A percentile compares a stretch with the other conserved stretches of the same genome.
These are phyloP conservation scores for Paraglomus brasilianum DNA, from an alignment of 192 early-diverging fungal genomes.

Conservation along the genomic window DNA sequence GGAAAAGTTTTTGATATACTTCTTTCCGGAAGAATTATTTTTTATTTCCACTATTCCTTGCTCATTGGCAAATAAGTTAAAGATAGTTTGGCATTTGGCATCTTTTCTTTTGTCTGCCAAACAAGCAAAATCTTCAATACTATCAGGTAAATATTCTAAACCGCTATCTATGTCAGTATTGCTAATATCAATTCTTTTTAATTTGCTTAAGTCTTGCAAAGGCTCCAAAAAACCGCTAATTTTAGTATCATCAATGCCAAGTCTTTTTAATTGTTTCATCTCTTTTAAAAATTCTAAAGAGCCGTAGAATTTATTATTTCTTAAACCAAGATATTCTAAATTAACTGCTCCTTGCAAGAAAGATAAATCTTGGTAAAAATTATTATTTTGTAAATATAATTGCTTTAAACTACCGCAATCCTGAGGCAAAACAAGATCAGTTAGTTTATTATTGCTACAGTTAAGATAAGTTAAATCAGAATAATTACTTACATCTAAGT, in stretches of 20 bases:
- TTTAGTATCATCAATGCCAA: neutral
- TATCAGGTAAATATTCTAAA: constrained; percentile 3
- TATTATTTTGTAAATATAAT: constrained; percentile 1
- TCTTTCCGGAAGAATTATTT: too few relatives aligned
- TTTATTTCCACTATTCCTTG: too few relatives aligned
- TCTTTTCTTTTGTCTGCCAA: too few relatives aligned
- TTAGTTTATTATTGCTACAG: neutral
- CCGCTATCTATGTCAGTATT: constrained; percentile 14
- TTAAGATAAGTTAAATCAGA: neutral
- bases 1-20: too few relatives aligned
- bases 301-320: neutral
- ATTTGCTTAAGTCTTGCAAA: neutral
- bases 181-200: neutral
- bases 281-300: neutral
- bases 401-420: neutral
- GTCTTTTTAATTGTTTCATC: neutral
- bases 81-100: too few relatives aligned
- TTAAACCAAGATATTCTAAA: neutral
- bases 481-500: neutral
- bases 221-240: neutral
- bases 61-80: too few relatives aligned
- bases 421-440: neutral
- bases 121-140: neutral
- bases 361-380: neutral
- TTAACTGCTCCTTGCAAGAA: neutral